Conservation (phyloP, 1,139 yeast genomes). For the Entelexis paramagnoliae region DNA sequence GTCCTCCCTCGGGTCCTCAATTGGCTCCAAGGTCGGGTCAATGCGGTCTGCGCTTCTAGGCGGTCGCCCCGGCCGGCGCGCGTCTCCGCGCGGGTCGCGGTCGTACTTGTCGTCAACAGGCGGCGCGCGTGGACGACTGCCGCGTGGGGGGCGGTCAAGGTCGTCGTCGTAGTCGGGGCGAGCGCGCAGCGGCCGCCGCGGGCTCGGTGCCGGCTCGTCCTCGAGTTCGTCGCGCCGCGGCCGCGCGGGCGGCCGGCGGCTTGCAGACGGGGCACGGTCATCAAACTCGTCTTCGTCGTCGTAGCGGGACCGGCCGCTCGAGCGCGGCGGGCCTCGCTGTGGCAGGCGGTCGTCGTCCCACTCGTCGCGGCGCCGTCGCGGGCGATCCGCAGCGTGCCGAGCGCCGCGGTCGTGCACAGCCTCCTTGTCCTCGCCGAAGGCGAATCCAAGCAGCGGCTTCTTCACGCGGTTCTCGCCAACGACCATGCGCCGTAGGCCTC, state of each 20-base stretch:
- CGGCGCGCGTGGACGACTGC: background rate
- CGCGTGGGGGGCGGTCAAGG: background rate
- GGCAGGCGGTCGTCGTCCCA: constrained; percentile 5
- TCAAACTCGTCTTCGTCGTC: constrained; percentile 3
- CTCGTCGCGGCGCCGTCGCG: constrained; percentile 8
- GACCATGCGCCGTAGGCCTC: background rate
- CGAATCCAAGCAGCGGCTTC: constrained; percentile 18
- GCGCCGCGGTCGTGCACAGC: background rate
- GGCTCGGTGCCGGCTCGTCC: background rate
- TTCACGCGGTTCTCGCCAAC: constrained; percentile 14
- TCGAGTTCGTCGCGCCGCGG: background rate
- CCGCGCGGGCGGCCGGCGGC: background rate
- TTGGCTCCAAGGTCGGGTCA: background rate
- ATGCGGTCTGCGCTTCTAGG: background rate
- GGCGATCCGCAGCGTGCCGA: background rate
- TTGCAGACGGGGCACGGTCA: background rate
- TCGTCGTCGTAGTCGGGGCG: constrained; percentile 2
- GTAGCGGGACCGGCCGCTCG: background rate
- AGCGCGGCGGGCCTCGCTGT: background rate
- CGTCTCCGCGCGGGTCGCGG: background rate
- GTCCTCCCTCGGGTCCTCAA: background rate
- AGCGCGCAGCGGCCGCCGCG: background rate
- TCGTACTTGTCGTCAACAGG: background rate
- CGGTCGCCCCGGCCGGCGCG: background rate
- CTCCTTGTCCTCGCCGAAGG: constrained; percentile 12